Evolutionary conservation across 2,329 filamentous ascomycete species (phyloP).

Genomic region (Diaporthe humulicola): DNA sequence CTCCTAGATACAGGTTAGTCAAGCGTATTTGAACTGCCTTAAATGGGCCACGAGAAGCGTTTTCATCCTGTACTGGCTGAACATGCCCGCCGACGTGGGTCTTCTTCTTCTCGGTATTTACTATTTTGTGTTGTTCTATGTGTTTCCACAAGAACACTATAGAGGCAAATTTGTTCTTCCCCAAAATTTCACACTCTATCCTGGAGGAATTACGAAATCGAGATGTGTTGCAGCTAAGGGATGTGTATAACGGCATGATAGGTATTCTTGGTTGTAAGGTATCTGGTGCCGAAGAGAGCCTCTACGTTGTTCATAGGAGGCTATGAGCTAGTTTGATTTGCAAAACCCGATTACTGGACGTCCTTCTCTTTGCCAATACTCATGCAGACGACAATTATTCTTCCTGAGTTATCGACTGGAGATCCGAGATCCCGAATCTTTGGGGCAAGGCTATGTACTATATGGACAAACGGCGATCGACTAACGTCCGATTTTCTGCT

Average conservation of each 20-base stretch:
- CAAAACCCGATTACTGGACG: not conserved
- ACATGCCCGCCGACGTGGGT: too few relatives aligned
- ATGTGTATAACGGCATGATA: not conserved
- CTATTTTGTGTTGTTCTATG: not conserved
- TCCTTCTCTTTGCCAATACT: not conserved
- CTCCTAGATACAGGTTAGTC: not conserved
- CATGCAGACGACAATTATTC: not conserved
- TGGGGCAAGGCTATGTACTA: not conserved
- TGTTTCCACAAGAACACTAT: not conserved
- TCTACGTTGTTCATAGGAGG: not conserved
- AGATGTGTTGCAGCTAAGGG: not conserved
- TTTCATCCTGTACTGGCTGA: not conserved
- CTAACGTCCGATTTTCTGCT: not conserved
- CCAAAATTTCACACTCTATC: not conserved
- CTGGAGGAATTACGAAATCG: not conserved
- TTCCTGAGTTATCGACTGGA: not conserved
- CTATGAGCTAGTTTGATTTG: not conserved
- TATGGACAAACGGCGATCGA: not conserved
- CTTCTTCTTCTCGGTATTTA: not conserved
- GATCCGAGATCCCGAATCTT: not conserved
- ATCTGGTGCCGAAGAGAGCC: not conserved
- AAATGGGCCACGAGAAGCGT: not conserved
- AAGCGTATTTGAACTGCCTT: not conserved
- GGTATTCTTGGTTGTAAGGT: not conserved
- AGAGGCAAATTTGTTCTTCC: not conserved